Percentiles rank a stretch among this genome's conserved stretches.
phyloP scores from a whole-genome alignment of 2,329 filamentous ascomycete species.

The Fusarium musae region DNA sequence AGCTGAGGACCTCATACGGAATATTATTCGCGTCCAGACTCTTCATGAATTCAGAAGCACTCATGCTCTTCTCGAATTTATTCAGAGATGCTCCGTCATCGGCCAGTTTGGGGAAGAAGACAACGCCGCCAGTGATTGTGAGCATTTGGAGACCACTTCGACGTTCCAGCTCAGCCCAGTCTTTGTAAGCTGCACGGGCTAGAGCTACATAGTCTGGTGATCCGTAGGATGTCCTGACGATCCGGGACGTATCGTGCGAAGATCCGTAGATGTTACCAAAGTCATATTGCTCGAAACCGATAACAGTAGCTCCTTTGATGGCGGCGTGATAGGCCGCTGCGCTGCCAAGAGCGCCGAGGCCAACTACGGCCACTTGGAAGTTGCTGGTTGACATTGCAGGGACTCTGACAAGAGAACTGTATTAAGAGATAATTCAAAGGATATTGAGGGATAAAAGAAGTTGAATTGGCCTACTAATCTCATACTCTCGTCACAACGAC shows the following conservation, averaged over 20 bases:
- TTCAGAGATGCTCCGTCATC: not conserved
- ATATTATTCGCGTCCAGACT: conserved; percentile 29
- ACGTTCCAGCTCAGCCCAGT: conserved; percentile 38
- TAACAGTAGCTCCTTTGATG: conserved; percentile 37
- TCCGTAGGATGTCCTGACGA: conserved; percentile 39
- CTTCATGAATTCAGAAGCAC: not conserved
- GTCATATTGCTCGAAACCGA: conserved; percentile 43
- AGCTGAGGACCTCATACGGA: conserved; percentile 34
- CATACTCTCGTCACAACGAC: not conserved
- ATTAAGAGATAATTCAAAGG: not conserved
- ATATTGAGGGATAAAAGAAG: not conserved
- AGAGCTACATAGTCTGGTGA: conserved; percentile 40
- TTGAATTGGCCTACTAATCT: not conserved
- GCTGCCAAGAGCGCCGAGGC: conserved; percentile 12
- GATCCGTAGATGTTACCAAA: conserved; percentile 41
- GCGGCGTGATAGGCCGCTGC: conserved; percentile 17
- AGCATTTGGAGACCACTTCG: conserved; percentile 31
- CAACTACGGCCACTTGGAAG: conserved; percentile 11
- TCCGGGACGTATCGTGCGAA: conserved; percentile 42
- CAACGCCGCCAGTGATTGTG: conserved; percentile 39
- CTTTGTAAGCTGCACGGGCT: conserved; percentile 38
- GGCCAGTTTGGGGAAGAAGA: conserved; percentile 30
- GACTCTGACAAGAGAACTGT: accelerated
- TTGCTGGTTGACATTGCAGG: not conserved
- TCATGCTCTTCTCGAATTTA: conserved; percentile 21